Conservation (phyloP, 2,329 filamentous ascomycete species). For the Kalaharituber pfeilii region DNA sequence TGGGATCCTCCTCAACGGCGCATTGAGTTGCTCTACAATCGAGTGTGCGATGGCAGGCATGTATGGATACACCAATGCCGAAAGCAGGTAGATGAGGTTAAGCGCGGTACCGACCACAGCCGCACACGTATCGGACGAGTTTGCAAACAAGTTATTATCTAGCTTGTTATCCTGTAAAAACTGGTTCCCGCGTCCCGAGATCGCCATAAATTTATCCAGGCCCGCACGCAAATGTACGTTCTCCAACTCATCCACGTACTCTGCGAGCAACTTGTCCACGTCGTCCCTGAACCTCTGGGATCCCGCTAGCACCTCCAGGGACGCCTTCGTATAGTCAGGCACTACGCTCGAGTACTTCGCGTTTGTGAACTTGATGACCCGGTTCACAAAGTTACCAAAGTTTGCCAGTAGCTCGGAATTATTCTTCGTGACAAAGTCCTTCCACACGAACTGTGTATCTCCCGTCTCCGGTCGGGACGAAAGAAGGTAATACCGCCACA, state of each 20-base stretch:
- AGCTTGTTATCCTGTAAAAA: constrained; percentile 39
- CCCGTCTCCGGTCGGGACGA: constrained; percentile 69
- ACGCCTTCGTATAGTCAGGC: constrained; percentile 46
- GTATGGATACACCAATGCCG: constrained; percentile 63
- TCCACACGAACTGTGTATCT: constrained; percentile 84
- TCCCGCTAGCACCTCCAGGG: constrained; percentile 11
- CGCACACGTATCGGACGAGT: constrained; percentile 38
- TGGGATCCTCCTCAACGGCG: constrained; percentile 43
- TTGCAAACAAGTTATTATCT: constrained; percentile 38
- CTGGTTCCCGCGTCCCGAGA: constrained; percentile 45
- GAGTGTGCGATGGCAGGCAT: constrained; percentile 61
- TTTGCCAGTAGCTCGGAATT: constrained; percentile 74
- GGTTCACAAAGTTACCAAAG: constrained; percentile 55
- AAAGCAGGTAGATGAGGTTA: constrained; percentile 68
- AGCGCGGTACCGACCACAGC: constrained; percentile 59
- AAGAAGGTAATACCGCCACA: constrained; percentile 88
- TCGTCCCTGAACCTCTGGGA: constrained; percentile 35
- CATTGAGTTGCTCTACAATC: constrained; percentile 61
- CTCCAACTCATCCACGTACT: constrained; percentile 52
- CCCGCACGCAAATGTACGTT: constrained; percentile 52
- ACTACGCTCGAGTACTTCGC: constrained; percentile 55
- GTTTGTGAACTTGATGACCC: constrained; percentile 58
- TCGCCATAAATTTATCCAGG: constrained; percentile 45
- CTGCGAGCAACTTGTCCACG: constrained; percentile 46
- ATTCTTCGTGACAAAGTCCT: constrained; percentile 63